phyloP scores from a whole-genome alignment of 2,329 filamentous ascomycete genomes.

The Colletotrichum coccodes region DNA sequence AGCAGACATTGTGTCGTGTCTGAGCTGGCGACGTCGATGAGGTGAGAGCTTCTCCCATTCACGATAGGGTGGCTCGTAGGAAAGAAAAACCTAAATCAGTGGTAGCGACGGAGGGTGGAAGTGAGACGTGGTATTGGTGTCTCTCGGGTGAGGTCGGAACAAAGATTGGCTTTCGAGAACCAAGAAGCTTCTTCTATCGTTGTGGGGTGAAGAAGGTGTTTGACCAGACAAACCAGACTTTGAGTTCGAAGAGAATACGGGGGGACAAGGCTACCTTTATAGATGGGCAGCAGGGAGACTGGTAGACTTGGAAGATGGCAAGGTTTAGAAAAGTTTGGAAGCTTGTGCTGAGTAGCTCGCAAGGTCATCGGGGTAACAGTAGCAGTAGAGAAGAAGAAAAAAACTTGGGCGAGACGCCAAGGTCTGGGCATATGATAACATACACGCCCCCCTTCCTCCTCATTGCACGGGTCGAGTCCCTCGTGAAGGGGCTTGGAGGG shows the following conservation, averaged over 20 bases:
- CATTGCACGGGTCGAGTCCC: not conserved
- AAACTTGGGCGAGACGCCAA: conserved; percentile 23
- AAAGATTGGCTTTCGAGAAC: conserved; percentile 20
- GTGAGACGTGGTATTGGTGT: not conserved
- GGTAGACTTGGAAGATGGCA: conserved; percentile 22
- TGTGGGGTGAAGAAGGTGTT: conserved; percentile 12
- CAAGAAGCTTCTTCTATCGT: conserved; percentile 15
- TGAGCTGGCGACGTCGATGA: conserved; percentile 19
- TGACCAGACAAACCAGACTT: conserved; percentile 7
- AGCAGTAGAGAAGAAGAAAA: not conserved
- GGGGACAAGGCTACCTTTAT: conserved; percentile 32
- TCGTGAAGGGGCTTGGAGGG: not conserved
- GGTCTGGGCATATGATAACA: conserved; percentile 31
- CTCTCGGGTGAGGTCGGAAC: conserved; percentile 4
- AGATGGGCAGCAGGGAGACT: conserved; percentile 16
- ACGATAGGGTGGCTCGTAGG: not conserved
- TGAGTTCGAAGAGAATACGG: not conserved
- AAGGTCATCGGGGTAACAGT: conserved; percentile 2
- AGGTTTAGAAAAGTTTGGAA: conserved; percentile 28
- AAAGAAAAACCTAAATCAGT: not conserved
- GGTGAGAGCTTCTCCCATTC: conserved; percentile 14
- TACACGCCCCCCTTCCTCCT: conserved; percentile 13
- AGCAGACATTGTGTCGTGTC: conserved; percentile 50
- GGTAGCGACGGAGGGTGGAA: not conserved
- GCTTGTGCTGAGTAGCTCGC: conserved; percentile 12